These are phyloP conservation scores for Cucumis sativus DNA, from an alignment of 306 rosid species.

Conservation along the genomic window DNA sequence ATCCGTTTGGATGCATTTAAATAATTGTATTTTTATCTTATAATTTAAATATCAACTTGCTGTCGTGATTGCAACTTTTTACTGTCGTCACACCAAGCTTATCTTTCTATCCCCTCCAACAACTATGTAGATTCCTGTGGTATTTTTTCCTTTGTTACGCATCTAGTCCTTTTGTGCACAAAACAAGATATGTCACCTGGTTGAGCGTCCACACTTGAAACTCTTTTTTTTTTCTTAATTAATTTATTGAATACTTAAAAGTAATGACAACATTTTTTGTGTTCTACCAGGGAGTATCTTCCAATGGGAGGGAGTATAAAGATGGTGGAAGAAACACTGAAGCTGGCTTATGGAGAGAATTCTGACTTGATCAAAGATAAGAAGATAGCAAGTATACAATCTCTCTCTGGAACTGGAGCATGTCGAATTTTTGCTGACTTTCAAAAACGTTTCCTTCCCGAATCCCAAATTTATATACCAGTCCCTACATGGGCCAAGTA, in stretches of 20 bases:
- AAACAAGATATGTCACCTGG: background rate
- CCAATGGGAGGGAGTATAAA: constrained; percentile 84
- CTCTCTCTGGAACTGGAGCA: constrained; percentile 97
- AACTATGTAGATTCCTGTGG: background rate
- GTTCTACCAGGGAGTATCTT: constrained; percentile 74
- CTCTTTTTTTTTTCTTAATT: background rate
- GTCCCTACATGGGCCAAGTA: constrained; percentile 91
- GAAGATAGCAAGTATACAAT: constrained; percentile 85
- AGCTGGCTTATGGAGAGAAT: constrained; percentile 85
- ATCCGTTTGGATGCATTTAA: background rate
- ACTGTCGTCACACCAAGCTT: constrained; percentile 12
- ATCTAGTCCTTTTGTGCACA: background rate
- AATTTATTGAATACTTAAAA: background rate
- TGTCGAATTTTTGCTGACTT: constrained; percentile 87
- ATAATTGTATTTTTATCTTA: background rate
- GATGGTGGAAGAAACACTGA: constrained; percentile 81
- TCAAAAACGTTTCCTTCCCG: constrained; percentile 80
- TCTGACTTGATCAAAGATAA: constrained; percentile 73
- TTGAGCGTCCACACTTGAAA: background rate
- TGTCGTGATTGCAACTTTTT: constrained; percentile 9
- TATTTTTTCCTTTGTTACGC: constrained; percentile 1
- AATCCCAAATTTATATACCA: constrained; percentile 72
- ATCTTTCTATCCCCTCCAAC: constrained; percentile 6
- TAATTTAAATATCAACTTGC: background rate
- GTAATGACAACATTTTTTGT: background rate